Base-by-base conservation (phyloP, 2,329 filamentous ascomycete species). In the Microcyclospora pomicola region DNA sequence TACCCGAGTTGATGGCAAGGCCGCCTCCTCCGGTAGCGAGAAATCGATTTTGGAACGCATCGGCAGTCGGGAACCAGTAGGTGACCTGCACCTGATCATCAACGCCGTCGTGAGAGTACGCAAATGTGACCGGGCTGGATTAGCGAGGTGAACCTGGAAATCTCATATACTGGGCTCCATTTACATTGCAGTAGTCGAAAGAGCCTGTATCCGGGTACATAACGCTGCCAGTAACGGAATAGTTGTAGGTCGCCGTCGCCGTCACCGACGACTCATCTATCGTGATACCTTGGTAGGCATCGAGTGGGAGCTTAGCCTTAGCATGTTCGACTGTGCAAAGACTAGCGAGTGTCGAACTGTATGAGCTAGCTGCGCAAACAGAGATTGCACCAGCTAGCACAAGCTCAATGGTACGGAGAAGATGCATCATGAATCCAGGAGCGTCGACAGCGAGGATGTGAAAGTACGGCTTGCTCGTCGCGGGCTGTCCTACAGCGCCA, bases 1-100 rank as follows among this genome's bases (percentile, higher is more conserved):
- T 40, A 27, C 50, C 48, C 28, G 59, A 61, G 45, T 64, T 65
- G 50, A 68, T 67, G 31, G 63, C 60, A 31, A 58, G 60, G 5
- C 66, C 66, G 32, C 63, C 66, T 9, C 67, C 67, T 31, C 67
- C 66, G 3, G 61, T 63, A 0, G 61, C 54, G 15, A 68, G 52
- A 39, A 59, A 70, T 2, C 67, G 59, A 36, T 66, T 67, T 44
- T 67, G 47, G 46, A 67, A 70, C 14, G 55, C 53, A 2, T 49
- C 49, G 0, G 65, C 65, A 3, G 59, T 45, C 0, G 66, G 67
- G 6, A 67, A 54, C 55, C 60, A 66, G 48, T 62, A 63, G 16
- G 54, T 52, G 4, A 66, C 47, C 28, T 55, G 48, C 1, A 66
- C 60, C 3, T 42, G 39, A 38, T 53, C 49, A 15, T 47, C 37